Percentiles rank a stretch among this genome's conserved stretches.
Evolutionary conservation across 2,329 filamentous ascomycete species (phyloP).

Genomic region (Xylaria sp.): DNA sequence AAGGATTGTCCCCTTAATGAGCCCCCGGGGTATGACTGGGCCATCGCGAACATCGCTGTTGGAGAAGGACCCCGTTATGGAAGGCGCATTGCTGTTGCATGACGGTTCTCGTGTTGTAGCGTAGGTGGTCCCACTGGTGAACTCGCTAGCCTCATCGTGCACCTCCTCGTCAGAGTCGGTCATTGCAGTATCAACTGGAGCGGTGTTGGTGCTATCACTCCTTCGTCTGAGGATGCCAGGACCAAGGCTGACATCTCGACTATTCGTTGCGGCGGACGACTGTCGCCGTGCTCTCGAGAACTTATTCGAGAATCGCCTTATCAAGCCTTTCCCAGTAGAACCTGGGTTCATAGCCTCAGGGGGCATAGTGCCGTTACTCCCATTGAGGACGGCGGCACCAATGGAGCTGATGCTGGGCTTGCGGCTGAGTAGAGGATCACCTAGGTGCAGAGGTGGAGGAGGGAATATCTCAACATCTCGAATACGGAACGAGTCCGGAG

Average conservation of each 20-base stretch:
- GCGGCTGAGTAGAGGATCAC: slow-evolving; percentile 74
- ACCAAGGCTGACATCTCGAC: slow-evolving; percentile 87
- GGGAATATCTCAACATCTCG: slow-evolving; percentile 64
- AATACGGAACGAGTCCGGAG: slow-evolving; percentile 71
- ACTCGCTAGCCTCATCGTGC: slow-evolving; percentile 63
- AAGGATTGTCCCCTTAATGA: slow-evolving; percentile 82
- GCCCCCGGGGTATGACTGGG: slow-evolving; percentile 78
- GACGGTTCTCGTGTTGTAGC: slow-evolving; percentile 60
- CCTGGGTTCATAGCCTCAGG: slow-evolving; percentile 54
- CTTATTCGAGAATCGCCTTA: slow-evolving; percentile 84
- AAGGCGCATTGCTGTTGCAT: slow-evolving; percentile 60
- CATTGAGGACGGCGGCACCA: slow-evolving; percentile 66
- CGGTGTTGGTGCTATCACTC: slow-evolving; percentile 87
- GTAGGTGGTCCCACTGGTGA: slow-evolving; percentile 57
- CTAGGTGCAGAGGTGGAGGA: slow-evolving; percentile 72
- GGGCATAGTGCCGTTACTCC: slow-evolving; percentile 67
- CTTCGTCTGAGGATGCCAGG: slow-evolving; percentile 87
- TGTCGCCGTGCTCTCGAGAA: slow-evolving; percentile 75
- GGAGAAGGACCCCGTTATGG: slow-evolving; percentile 57
- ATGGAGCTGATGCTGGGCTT: slow-evolving; percentile 72
- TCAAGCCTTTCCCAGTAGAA: slow-evolving; percentile 63
- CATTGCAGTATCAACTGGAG: slow-evolving; percentile 60
- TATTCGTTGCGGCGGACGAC: slow-evolving; percentile 79
- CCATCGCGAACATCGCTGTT: slow-evolving; percentile 61
- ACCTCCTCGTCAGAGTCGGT: slow-evolving; percentile 70